phyloP scores from a whole-genome alignment of 176 grass and related monocot species.

The Oryza longistaminata region DNA sequence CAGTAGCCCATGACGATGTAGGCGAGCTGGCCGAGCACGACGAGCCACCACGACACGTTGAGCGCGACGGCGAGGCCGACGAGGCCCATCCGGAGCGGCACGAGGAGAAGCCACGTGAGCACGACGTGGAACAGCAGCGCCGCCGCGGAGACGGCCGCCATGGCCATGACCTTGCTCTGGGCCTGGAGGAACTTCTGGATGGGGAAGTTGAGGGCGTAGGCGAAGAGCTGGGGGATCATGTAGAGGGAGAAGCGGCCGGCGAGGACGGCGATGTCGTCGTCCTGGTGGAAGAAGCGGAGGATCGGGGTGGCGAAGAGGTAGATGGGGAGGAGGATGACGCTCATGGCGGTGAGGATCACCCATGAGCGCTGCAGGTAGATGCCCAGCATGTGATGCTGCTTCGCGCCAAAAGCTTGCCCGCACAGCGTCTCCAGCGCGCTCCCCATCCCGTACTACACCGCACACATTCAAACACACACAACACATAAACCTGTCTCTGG shows the following conservation, averaged over 20 bases:
- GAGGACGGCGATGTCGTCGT: constrained; percentile 48
- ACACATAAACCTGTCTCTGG: no score
- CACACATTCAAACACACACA: background rate
- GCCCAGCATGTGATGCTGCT: constrained; percentile 50
- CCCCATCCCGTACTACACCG: constrained; percentile 58
- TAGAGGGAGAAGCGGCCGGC: constrained; percentile 51
- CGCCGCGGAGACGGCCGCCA: constrained; percentile 51
- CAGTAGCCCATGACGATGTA: constrained; percentile 72
- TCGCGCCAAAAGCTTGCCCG: constrained; percentile 62
- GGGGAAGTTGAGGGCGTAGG: constrained; percentile 67
- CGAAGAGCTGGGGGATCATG: constrained; percentile 79
- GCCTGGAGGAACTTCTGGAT: constrained; percentile 77
- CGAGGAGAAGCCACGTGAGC: constrained; percentile 65
- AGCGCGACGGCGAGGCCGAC: constrained; percentile 71
- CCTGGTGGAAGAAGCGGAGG: constrained; percentile 61
- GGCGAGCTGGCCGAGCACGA: constrained; percentile 53
- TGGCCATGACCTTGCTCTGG: constrained; percentile 75
- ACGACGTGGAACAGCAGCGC: constrained; percentile 56
- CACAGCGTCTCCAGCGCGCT: constrained; percentile 71
- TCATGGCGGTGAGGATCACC: constrained; percentile 51
- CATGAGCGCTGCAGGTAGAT: constrained; percentile 67
- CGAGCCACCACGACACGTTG: constrained; percentile 76
- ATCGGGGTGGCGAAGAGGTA: constrained; percentile 57
- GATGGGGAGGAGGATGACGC: constrained; percentile 46
- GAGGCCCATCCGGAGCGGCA: constrained; percentile 52